Conservation (phyloP, 495 filamentous ascomycete species). For the Trichoderma gamsii region DNA sequence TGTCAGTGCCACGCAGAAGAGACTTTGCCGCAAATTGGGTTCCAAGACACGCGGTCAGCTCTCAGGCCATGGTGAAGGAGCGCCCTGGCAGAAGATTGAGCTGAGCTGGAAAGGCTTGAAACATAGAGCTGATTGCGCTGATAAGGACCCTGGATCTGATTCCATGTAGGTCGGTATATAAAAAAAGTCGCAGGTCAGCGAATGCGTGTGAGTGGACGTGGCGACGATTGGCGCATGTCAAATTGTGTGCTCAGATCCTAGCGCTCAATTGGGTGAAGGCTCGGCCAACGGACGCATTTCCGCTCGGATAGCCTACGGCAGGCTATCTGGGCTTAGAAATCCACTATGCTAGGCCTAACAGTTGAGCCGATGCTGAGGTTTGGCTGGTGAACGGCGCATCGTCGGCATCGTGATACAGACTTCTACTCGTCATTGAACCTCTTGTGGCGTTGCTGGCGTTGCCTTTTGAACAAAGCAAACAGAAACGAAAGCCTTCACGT, state of each 20-base stretch:
- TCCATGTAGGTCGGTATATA: not conserved
- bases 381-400: not conserved
- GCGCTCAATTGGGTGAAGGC: slow-evolving; percentile 4
- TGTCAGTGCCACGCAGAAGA: not conserved
- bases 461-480: too few species aligned
- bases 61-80: not conserved
- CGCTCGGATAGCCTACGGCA: slow-evolving; percentile 2
- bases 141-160: not conserved
- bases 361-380: not conserved
- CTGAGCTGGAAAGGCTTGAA: not conserved
- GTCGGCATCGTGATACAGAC: not conserved
- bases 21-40: not conserved
- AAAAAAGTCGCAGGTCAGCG: slow-evolving; percentile 8
- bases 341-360: not conserved
- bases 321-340: not conserved
- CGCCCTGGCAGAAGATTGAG: not conserved
- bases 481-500: too few species aligned
- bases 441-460: too few species aligned
- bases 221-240: not conserved
- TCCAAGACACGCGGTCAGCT: not conserved
- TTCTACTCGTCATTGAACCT: too few species aligned
- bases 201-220: slow-evolving; percentile 9
- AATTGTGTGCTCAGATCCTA: slow-evolving; percentile 11
- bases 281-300: slow-evolving; percentile 10
- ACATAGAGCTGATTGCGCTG: not conserved